phyloP scores from a whole-genome alignment of 2,329 filamentous ascomycete genomes.

The Aspergillus versicolor region DNA sequence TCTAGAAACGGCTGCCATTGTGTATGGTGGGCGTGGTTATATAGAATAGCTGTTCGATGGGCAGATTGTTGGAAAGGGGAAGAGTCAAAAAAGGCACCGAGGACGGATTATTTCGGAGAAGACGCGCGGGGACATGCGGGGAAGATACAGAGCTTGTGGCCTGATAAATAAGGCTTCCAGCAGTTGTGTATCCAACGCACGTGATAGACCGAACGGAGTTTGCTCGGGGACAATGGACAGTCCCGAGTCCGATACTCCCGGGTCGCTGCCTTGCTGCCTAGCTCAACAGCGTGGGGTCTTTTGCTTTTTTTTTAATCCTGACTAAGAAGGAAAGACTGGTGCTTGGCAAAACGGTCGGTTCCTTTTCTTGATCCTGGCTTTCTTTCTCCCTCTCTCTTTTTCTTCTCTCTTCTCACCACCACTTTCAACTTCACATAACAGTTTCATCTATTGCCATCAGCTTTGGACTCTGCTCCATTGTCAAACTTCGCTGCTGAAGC shows the following conservation, averaged over 20 bases:
- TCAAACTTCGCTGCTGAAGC: conserved; percentile 8
- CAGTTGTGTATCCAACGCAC: background rate
- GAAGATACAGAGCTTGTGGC: background rate
- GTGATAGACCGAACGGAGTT: background rate
- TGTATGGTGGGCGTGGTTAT: background rate
- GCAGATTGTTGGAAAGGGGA: background rate
- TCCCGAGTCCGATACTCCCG: background rate
- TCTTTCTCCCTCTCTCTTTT: conserved; percentile 15
- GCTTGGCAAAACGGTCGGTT: conserved; percentile 24
- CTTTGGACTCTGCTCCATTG: conserved; percentile 16
- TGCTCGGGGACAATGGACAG: background rate
- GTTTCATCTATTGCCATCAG: conserved; percentile 15
- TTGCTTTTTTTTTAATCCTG: conserved; percentile 9
- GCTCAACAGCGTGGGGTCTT: background rate
- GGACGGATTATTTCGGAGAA: background rate
- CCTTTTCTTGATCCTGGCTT: conserved; percentile 21
- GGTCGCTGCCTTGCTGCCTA: background rate
- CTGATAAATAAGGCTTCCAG: background rate
- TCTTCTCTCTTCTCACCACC: conserved; percentile 15
- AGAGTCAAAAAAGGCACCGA: background rate
- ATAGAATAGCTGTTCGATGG: background rate
- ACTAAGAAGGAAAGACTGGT: conserved; percentile 4
- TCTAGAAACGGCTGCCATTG: conserved; percentile 21
- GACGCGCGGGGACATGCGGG: conserved; percentile 1
- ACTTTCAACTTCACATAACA: conserved; percentile 18